Evolutionary conservation across 495 filamentous ascomycete species (phyloP).

Genomic region (Letharia columbiana): DNA sequence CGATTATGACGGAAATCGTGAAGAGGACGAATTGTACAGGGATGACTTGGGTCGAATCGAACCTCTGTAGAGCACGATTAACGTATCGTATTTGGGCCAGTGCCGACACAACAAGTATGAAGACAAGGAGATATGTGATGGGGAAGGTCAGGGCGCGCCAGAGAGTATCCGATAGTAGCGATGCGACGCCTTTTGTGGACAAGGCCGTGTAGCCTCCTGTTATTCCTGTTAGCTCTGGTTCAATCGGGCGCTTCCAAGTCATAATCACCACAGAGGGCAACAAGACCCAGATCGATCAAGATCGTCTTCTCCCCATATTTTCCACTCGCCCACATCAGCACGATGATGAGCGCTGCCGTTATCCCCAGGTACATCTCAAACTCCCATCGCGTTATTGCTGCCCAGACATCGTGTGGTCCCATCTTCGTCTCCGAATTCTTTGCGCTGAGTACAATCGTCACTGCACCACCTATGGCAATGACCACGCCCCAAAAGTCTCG

Average conservation of each 20-base stretch:
- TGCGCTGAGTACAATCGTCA: conserved; percentile 86
- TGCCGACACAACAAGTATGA: conserved; percentile 71
- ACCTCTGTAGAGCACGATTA: conserved; percentile 87
- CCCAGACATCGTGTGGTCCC: conserved; percentile 82
- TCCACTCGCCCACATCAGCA: conserved; percentile 72
- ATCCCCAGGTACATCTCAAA: conserved; percentile 85
- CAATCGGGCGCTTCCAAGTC: not conserved
- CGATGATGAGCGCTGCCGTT: conserved; percentile 59
- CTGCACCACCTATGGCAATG: conserved; percentile 76
- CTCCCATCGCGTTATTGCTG: conserved; percentile 77
- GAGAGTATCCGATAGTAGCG: conserved; percentile 80
- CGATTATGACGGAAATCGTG: conserved; percentile 88
- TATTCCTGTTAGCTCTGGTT: conserved; percentile 14
- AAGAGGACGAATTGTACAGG: conserved; percentile 96
- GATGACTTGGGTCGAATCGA: conserved; percentile 95
- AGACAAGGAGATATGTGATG: conserved; percentile 74
- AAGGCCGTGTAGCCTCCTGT: conserved; percentile 88
- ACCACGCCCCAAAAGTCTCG: conserved; percentile 87
- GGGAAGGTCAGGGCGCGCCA: conserved; percentile 83
- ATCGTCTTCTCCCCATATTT: conserved; percentile 77
- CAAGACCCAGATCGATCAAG: conserved; percentile 84
- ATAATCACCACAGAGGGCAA: conserved; percentile 73
- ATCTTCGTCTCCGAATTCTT: conserved; percentile 84
- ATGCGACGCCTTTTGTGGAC: conserved; percentile 92
- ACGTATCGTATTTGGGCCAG: conserved; percentile 94